These are phyloP conservation scores for Naganishia sp. DNA, from an alignment of 1,284 basidiomycete genomes.

Conservation along the genomic window DNA sequence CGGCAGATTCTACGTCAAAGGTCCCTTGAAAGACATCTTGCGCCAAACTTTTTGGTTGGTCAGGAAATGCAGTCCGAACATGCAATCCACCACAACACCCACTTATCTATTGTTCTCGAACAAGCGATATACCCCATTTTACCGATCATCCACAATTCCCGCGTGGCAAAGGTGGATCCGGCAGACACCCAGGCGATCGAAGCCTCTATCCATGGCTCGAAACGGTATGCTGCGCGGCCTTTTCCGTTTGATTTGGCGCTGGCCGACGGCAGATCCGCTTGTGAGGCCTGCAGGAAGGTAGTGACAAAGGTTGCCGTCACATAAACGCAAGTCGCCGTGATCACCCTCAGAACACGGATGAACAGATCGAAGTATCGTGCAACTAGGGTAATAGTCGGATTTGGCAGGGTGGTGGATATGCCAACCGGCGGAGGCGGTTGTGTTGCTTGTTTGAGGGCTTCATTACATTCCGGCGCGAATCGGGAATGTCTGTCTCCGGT, in stretches of 20 bases:
- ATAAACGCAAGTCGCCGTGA: neutral
- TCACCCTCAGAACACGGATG: neutral
- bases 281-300: neutral
- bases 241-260: neutral
- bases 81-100: neutral
- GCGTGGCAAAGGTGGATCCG: neutral
- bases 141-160: slow-evolving; percentile 2
- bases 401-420: too few species aligned
- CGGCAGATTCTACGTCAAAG: neutral
- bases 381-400: too few species aligned
- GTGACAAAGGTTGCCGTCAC: neutral
- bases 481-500: neutral
- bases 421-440: too few species aligned
- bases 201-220: slow-evolving; percentile 16
- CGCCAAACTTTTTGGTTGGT: neutral
- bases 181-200: slow-evolving; percentile 1
- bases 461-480: neutral
- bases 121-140: slow-evolving; percentile 6
- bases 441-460: neutral
- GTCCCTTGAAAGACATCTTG: neutral
- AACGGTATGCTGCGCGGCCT: neutral
- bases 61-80: neutral
- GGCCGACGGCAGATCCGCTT: neutral
- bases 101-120: slow-evolving; percentile 3
- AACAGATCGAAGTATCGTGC: neutral